These are phyloP conservation scores for Ensete glaucum DNA, from an alignment of 176 grass and related monocot species.

Conservation along the genomic window DNA sequence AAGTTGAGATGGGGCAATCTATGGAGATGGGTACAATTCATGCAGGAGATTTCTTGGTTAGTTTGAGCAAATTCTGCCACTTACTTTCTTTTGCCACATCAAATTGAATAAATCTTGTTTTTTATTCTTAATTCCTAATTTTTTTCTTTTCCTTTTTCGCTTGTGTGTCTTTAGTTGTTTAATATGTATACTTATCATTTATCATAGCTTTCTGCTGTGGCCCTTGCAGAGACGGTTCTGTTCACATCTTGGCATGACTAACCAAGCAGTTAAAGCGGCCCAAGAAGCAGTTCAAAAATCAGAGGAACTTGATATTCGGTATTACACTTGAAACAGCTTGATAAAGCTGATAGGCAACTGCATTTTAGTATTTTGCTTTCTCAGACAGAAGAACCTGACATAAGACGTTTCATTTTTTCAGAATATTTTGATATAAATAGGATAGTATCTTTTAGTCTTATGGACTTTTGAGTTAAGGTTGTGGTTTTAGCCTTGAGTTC, in stretches of 20 bases:
- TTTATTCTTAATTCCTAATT: too few relatives aligned
- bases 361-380: too few relatives aligned
- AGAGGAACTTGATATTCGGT: slow-evolving; percentile 11
- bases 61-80: neutral
- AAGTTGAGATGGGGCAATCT: slow-evolving; percentile 21
- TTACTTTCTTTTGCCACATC: neutral
- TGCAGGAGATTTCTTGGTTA: slow-evolving; percentile 16
- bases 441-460: too few relatives aligned
- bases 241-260: slow-evolving; percentile 18
- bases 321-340: neutral
- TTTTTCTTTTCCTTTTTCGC: neutral
- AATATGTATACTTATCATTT: neutral
- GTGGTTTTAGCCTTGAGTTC: too few relatives aligned
- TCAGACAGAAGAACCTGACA: neutral
- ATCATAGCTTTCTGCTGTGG: neutral
- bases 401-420: neutral
- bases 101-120: neutral
- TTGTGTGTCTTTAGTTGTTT: neutral
- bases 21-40: slow-evolving; percentile 23
- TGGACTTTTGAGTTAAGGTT: too few relatives aligned
- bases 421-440: too few relatives aligned
- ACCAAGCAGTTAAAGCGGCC: slow-evolving; percentile 19
- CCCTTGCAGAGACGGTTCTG: slow-evolving; percentile 7
- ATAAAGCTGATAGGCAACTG: neutral
- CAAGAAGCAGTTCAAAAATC: slow-evolving; percentile 22